Evolutionary conservation across 371 early-diverging fungal species (phyloP).

Genomic region (Apophysomyces ossiformis): DNA sequence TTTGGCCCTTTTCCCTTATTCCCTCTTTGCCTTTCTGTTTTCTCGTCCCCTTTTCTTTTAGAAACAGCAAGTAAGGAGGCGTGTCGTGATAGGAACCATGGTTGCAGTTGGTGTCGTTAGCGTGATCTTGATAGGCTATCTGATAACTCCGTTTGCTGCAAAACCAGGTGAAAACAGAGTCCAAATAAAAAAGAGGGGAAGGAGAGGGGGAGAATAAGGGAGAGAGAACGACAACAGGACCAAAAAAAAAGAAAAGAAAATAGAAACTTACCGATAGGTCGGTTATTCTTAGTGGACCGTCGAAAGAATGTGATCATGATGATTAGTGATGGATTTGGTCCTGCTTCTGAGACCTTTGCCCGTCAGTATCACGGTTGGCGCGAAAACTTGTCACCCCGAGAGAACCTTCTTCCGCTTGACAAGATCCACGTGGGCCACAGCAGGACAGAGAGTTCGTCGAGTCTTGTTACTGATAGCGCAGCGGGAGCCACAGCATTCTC

Average conservation of each 20-base stretch:
- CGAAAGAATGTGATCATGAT: conserved; percentile 84
- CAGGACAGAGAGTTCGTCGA: conserved; percentile 81
- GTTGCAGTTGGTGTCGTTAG: conserved; percentile 7
- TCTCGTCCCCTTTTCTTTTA: conserved; percentile 11
- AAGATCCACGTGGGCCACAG: conserved; percentile 84
- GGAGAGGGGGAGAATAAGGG: neutral
- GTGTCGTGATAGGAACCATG: conserved; percentile 2
- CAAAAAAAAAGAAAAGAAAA: neutral
- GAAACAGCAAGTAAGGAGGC: neutral
- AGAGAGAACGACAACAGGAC: neutral
- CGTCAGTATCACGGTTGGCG: conserved; percentile 73
- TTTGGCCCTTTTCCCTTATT: too few species aligned
- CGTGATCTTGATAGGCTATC: neutral
- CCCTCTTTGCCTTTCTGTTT: neutral
- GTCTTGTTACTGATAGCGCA: conserved; percentile 93
- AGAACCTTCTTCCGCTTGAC: conserved; percentile 72
- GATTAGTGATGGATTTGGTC: conserved; percentile 94
- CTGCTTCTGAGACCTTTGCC: conserved; percentile 92
- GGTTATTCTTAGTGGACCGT: neutral
- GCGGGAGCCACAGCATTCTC: conserved; percentile 96
- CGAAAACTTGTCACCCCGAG: conserved; percentile 46
- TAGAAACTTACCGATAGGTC: too few species aligned
- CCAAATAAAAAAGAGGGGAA: too few species aligned
- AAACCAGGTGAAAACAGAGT: neutral
- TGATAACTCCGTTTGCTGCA: neutral